Percentiles rank a stretch among this genome's conserved stretches.
Evolutionary conservation across 768 basidiomycete species (phyloP).

Genomic region (Asterophora lycoperdoides): DNA sequence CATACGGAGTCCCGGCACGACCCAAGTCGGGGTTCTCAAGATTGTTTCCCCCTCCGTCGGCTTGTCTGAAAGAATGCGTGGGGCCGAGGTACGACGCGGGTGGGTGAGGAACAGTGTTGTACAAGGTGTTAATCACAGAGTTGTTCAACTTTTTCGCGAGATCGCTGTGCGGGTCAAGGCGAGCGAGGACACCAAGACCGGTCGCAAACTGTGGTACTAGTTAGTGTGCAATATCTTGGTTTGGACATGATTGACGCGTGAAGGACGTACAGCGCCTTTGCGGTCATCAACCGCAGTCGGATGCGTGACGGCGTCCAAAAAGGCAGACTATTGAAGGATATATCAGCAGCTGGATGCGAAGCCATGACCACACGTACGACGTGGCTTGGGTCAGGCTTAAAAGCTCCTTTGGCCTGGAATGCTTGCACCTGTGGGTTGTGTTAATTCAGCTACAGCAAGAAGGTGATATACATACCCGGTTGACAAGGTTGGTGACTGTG

Average conservation of each 20-base stretch:
- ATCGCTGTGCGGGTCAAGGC: slow-evolving; percentile 14
- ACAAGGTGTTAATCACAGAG: slow-evolving; percentile 35
- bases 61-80: slow-evolving; percentile 33
- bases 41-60: slow-evolving; percentile 49
- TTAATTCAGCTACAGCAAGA: no score
- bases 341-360: no score
- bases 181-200: slow-evolving; percentile 24
- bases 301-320: slow-evolving; percentile 23
- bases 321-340: no score
- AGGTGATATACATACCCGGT: no score
- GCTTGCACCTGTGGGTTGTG: slow-evolving; percentile 15
- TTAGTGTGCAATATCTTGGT: no score
- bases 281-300: slow-evolving; percentile 39
- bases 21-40: slow-evolving; percentile 41
- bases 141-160: slow-evolving; percentile 19
- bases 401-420: slow-evolving; percentile 24
- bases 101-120: slow-evolving; percentile 59
- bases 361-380: slow-evolving; percentile 17
- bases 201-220: slow-evolving; percentile 19
- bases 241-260: no score
- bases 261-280: slow-evolving; percentile 26
- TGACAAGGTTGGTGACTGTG: slow-evolving; percentile 27
- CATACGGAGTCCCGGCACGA: slow-evolving; percentile 45
- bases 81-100: slow-evolving; percentile 32
- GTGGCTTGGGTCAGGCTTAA: slow-evolving; percentile 18